Base-by-base conservation (phyloP, 805 yeast genomes). In the Wickerhamomyces kurtzmanii region DNA sequence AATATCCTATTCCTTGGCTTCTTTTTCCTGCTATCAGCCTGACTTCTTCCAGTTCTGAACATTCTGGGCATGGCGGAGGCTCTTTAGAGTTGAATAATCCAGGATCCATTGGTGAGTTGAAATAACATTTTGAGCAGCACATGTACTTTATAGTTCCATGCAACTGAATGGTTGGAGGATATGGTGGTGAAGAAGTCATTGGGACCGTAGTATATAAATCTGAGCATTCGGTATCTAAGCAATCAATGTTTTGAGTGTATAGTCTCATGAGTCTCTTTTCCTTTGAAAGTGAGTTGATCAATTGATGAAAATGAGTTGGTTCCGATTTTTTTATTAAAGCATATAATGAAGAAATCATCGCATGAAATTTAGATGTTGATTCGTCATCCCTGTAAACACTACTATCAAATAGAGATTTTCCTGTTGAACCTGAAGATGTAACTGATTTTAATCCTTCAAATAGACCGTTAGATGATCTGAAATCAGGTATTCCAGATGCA, bases 201-300 rank as follows among this genome's bases (percentile, higher is more conserved):
- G 82, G 81, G 1, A 62, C 60, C 15, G 55, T 51, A 0, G 81
- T 71, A 15, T 51, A 51, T 30, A 77, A 47, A 33, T 62, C 38
- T 2, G 65, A 51, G 20, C 80, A 66, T 39, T 69, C 65, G 8
- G 68, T 55, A 43, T 86, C 96, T 27, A 86, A 58, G 26, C 85
- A 71, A 53, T 86, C 96, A 32, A 86, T 83, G 45, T 86, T 86
- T 45, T 86, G 96, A 0, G 95, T 83, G 49, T 86, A 86, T 31
- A 86, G 61, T 40, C 95, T 59, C 33, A 73, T 56, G 20, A 86
- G 57, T 43, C 86, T 65, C 20, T 74, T 74, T 32, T 75, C 75
- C 12, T 57, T 58, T 17, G 89, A 70, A 10, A 84, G 47, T 3
- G 57, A 50, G 43, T 78, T 62, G 30, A 86, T 53, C 50, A 78